phyloP scores from a whole-genome alignment of 2,329 filamentous ascomycete genomes.

The Epichloe festucae region DNA sequence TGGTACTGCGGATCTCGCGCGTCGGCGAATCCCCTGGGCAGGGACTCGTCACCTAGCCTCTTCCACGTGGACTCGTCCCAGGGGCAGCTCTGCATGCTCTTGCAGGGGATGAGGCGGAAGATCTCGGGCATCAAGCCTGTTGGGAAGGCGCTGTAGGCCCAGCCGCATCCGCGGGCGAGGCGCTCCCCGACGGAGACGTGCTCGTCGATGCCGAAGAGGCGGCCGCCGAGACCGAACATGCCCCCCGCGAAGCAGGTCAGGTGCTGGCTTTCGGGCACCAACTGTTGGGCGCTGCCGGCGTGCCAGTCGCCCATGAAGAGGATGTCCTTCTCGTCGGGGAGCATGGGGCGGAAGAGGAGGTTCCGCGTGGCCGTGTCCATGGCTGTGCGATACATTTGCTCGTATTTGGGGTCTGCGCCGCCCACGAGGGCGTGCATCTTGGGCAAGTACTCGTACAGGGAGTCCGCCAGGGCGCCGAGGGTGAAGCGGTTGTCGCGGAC shows the following conservation, averaged over 20 bases:
- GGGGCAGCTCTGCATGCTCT: constrained; percentile 19
- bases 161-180: constrained; percentile 41
- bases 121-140: constrained; percentile 48
- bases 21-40: constrained; percentile 50
- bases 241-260: constrained; percentile 53
- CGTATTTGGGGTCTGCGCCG: constrained; percentile 46
- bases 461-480: constrained; percentile 42
- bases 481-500: constrained; percentile 33
- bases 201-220: constrained; percentile 38
- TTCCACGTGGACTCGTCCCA: constrained; percentile 19
- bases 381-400: constrained; percentile 49
- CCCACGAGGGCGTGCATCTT: constrained; percentile 55
- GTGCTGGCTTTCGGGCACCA: constrained; percentile 19
- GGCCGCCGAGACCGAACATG: constrained; percentile 53
- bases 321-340: constrained; percentile 46
- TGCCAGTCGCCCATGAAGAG: constrained; percentile 28
- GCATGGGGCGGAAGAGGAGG: constrained; percentile 59
- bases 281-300: constrained; percentile 10
- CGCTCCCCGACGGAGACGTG: constrained; percentile 36
- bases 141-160: constrained; percentile 41
- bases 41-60: constrained; percentile 8
- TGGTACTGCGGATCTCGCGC: constrained; percentile 35
- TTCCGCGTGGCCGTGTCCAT: constrained; percentile 49
- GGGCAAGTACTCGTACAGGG: constrained; percentile 47
- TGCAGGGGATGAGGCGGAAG: constrained; percentile 33